Evolutionary conservation across 2,329 filamentous ascomycete genomes (phyloP).

Genomic region (Bipolaris sorokiniana): DNA sequence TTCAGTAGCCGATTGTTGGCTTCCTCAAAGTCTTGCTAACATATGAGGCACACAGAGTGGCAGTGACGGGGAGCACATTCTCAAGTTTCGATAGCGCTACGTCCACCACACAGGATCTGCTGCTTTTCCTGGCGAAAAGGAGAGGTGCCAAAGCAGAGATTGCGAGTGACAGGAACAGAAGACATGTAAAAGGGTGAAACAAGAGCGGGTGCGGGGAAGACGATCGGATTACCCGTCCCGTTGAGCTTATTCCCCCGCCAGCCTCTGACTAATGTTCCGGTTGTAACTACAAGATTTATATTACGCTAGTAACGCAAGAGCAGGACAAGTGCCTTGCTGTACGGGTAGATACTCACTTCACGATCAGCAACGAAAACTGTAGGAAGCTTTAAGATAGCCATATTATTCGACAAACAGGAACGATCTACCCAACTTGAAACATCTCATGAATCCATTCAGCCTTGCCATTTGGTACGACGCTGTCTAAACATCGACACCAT

Average conservation of each 20-base stretch:
- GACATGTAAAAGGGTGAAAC: neutral
- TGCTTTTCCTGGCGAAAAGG: neutral
- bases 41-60: neutral
- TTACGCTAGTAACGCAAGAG: slow-evolving; percentile 1
- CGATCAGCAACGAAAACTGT: neutral
- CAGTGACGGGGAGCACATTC: neutral
- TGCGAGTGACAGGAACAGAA: neutral
- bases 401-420: neutral
- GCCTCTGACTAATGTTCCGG: neutral
- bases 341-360: neutral
- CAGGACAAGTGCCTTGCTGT: neutral
- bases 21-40: neutral
- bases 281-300: neutral
- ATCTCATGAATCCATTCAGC: slow-evolving; percentile 14
- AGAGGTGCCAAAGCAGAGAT: neutral
- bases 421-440: neutral
- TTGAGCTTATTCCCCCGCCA: neutral
- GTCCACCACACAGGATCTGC: no score
- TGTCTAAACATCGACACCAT: slow-evolving; percentile 47
- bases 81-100: neutral
- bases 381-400: neutral
- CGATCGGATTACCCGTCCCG: neutral
- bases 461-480: slow-evolving; percentile 44
- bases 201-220: slow-evolving; percentile 9
- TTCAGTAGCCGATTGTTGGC: neutral